Evolutionary conservation across 805 yeast species (phyloP), one percentile per base, ranked within the genome.

Genomic region (Saccharomycopsis fermentans): DNA sequence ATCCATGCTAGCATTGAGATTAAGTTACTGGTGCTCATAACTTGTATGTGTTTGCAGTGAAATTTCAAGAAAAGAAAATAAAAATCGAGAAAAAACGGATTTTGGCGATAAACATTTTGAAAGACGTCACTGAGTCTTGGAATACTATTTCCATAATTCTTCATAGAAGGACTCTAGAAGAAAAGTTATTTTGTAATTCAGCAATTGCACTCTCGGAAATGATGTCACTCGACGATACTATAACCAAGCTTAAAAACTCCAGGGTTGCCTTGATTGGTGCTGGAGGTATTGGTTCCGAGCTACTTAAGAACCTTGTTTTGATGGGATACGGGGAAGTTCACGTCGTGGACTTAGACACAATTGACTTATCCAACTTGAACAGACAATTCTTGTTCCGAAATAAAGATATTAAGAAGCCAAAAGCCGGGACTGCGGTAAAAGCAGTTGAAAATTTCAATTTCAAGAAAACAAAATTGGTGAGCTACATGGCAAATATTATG

Each of bases 221-320:
- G 50, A 43, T 43, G 12, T 43, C 50, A 3, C 29, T 43, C 5
- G 26, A 43, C 24, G 50, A 43, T 21, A 43, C 50, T 21, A 43
- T 43, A 21, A 6, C 50, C 17, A 43, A 43, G 29, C 29, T 43
- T 6, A 43, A 43, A 43, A 43, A 43, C 29, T 43, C 87, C 6
- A 84, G 81, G 62, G 88, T 90, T 14, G 73, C 91, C 32, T 74
- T 91, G 71, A 95, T 91, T 1, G 98, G 98, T 3, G 96, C 97
- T 1, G 98, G 98, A 34, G 98, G 98, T 6, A 90, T 91, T 63
- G 98, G 98, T 1, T 91, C 96, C 69, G 98, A 91, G 69, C 73
- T 91, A 52, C 74, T 91, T 59, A 91, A 91, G 68, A 86, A 91
- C 67, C 73, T 91, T 55, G 81, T 88, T 4, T 71, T 90, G 62